Conservation (phyloP, 352 stramenopile genomes). For the Phytopythium mirpurense region DNA sequence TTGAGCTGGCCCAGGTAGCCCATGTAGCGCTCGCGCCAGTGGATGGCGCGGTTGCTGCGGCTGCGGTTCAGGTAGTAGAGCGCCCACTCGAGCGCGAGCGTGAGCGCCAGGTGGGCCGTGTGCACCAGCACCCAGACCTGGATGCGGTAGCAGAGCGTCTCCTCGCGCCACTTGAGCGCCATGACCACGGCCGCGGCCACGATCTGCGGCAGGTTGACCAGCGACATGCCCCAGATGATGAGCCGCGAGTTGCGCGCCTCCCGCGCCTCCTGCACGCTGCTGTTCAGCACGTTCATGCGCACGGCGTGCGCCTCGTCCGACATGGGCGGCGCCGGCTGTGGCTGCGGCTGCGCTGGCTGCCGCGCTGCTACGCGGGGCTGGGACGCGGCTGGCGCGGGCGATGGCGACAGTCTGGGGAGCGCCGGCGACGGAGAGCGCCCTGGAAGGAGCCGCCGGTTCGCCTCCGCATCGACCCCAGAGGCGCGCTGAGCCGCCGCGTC, state of each 20-base stretch:
- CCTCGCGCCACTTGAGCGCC: slow-evolving; percentile 57
- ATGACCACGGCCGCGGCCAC: slow-evolving; percentile 49
- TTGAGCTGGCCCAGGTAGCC: slow-evolving; percentile 67
- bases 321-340: slow-evolving; percentile 14
- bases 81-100: slow-evolving; percentile 66
- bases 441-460: neutral
- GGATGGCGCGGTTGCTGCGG: slow-evolving; percentile 47
- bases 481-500: slow-evolving; percentile 1
- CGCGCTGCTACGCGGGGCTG: neutral
- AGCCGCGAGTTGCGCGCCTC: slow-evolving; percentile 74
- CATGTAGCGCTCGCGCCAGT: slow-evolving; percentile 67
- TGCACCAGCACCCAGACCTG: slow-evolving; percentile 82
- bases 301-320: slow-evolving; percentile 75
- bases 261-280: slow-evolving; percentile 70
- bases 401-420: neutral
- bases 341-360: neutral
- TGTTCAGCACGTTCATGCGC: slow-evolving; percentile 82
- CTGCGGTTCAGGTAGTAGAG: slow-evolving; percentile 70
- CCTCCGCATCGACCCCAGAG: neutral
- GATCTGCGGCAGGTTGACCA: slow-evolving; percentile 78
- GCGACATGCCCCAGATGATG: slow-evolving; percentile 73
- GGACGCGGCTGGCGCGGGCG: neutral
- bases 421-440: neutral
- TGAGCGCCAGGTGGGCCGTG: slow-evolving; percentile 61
- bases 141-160: slow-evolving; percentile 77